phyloP scores from a whole-genome alignment of 2,329 filamentous ascomycete genomes.

The Epichloe brachyelytri region DNA sequence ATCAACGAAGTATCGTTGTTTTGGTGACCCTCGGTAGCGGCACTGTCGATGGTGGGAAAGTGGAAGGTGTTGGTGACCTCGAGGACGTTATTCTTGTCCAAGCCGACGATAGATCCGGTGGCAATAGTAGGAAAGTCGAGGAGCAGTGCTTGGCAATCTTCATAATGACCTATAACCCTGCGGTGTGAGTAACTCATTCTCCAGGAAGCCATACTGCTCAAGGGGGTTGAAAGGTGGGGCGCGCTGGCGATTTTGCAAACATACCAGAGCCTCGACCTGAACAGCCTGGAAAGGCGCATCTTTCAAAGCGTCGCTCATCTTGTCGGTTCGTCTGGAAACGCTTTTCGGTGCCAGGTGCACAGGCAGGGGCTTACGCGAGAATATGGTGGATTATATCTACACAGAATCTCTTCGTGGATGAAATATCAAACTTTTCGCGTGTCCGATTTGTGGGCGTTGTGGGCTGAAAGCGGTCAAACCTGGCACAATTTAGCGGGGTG shows the following conservation, averaged over 20 bases:
- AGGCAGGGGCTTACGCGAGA: slow-evolving; percentile 13
- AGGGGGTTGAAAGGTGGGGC: slow-evolving; percentile 22
- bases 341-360: slow-evolving; percentile 1
- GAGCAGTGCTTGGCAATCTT: slow-evolving; percentile 97
- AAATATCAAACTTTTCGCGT: slow-evolving; percentile 31
- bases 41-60: slow-evolving; percentile 72
- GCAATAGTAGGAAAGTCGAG: slow-evolving; percentile 72
- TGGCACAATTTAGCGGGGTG: slow-evolving; percentile 21
- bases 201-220: slow-evolving; percentile 6
- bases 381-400: slow-evolving; percentile 11
- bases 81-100: slow-evolving; percentile 71
- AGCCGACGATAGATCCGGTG: slow-evolving; percentile 83
- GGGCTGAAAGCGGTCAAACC: slow-evolving; percentile 24
- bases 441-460: slow-evolving; percentile 32
- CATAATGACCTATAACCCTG: slow-evolving; percentile 62
- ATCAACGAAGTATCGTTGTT: slow-evolving; percentile 61
- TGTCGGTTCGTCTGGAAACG: slow-evolving; percentile 15
- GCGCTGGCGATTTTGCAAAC: slow-evolving; percentile 19
- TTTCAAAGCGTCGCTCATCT: slow-evolving; percentile 48
- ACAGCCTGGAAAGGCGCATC: slow-evolving; percentile 71
- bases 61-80: slow-evolving; percentile 93
- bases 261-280: slow-evolving; percentile 87
- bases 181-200: slow-evolving; percentile 10
- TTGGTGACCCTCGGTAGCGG: slow-evolving; percentile 58
- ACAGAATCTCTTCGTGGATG: slow-evolving; percentile 15